Conservation (phyloP, 2,329 filamentous ascomycete genomes). For the Penicillium glabrum region DNA sequence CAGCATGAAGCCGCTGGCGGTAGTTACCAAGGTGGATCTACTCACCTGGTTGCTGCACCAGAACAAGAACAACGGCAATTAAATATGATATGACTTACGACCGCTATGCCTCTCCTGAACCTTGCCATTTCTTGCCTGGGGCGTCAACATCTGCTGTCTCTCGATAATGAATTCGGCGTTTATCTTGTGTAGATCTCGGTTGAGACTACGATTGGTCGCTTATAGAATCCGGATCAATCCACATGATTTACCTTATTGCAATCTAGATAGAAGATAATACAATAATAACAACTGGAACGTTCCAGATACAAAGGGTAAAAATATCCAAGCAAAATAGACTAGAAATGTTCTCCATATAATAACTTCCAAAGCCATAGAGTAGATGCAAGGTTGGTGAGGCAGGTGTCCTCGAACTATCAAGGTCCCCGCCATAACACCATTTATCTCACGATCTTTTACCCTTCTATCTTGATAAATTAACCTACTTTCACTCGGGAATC, state of each 20-base stretch:
- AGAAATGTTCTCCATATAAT: background rate
- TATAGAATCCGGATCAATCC: background rate
- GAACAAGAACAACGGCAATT: conserved; percentile 31
- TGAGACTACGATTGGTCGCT: background rate
- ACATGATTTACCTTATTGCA: background rate
- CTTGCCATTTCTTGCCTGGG: background rate
- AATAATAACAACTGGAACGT: background rate
- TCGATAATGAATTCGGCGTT: background rate
- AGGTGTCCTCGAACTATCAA: too few relatives aligned
- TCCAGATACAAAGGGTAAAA: background rate
- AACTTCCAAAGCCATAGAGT: too few relatives aligned
- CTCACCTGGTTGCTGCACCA: conserved; percentile 86
- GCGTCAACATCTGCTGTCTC: background rate
- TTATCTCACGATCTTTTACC: too few relatives aligned
- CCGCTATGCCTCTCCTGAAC: conserved; percentile 13
- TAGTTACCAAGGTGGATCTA: conserved; percentile 96
- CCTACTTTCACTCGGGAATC: too few relatives aligned
- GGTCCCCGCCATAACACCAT: too few relatives aligned
- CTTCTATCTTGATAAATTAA: too few relatives aligned
- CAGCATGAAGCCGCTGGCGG: conserved; percentile 74
- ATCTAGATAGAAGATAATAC: background rate
- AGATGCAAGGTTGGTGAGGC: too few relatives aligned
- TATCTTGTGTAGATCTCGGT: background rate
- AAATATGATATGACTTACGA: conserved; percentile 2
- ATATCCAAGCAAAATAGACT: background rate